These are phyloP conservation scores for Barnettozyma pratensis DNA, from an alignment of 805 yeast genomes.

Conservation along the genomic window DNA sequence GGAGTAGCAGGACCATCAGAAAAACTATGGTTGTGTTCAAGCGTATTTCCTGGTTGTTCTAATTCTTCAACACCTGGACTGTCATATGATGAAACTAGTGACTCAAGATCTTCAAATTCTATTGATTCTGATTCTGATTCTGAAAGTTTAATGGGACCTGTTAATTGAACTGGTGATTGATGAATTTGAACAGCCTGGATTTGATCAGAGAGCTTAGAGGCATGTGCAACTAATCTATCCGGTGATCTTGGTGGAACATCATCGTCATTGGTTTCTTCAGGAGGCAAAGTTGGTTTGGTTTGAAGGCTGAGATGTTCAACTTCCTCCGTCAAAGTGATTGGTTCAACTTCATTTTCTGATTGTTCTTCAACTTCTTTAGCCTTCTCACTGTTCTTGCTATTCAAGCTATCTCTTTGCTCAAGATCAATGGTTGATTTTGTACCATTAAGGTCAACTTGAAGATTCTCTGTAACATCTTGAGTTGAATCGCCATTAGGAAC, in stretches of 20 bases:
- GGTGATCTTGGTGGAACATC: slow-evolving; percentile 5
- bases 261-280: slow-evolving; percentile 1
- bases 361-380: too few species aligned
- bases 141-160: background rate
- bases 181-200: background rate
- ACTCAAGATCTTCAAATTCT: slow-evolving; percentile 23
- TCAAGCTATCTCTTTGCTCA: background rate
- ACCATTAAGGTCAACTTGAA: too few species aligned
- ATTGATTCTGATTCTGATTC: background rate
- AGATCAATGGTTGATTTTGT: background rate
- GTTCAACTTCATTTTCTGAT: background rate
- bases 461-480: too few species aligned
- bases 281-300: background rate
- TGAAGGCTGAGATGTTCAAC: background rate
- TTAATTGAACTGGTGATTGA: background rate
- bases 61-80: slow-evolving; percentile 9
- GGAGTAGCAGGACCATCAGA: slow-evolving; percentile 25
- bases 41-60: slow-evolving; percentile 7
- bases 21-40: slow-evolving; percentile 8
- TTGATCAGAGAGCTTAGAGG: too few species aligned
- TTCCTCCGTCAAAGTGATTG: background rate
- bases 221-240: background rate
- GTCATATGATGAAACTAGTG: slow-evolving; percentile 24
- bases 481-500: too few species aligned
- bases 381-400: too few species aligned